These are phyloP conservation scores for Stagonosporopsis tanaceti DNA, from an alignment of 2,329 filamentous ascomycete genomes.

Conservation along the genomic window DNA sequence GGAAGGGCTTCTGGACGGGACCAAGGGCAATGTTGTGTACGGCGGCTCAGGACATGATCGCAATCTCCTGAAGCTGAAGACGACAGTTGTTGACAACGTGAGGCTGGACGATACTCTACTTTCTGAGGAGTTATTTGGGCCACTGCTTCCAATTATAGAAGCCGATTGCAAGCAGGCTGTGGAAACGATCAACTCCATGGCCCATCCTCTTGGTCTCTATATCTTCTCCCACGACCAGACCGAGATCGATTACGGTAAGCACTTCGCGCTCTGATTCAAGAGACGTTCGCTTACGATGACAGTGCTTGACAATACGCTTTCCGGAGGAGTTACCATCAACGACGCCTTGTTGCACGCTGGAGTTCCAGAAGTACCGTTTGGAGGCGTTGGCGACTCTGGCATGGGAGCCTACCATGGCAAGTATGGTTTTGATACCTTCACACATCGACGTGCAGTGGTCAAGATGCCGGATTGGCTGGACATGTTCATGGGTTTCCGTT, in stretches of 20 bases:
- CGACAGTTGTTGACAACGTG: constrained; percentile 1
- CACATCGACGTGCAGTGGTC: background rate
- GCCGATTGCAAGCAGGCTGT: constrained; percentile 1
- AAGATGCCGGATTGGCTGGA: constrained; percentile 3
- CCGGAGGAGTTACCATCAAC: constrained; percentile 6
- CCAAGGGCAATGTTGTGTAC: constrained; percentile 1
- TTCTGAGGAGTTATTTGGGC: constrained; percentile 4
- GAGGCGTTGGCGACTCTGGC: constrained; percentile 1
- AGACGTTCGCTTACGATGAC: background rate
- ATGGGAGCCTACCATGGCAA: constrained; percentile 1
- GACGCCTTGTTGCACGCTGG: constrained; percentile 2
- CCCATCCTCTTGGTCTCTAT: background rate
- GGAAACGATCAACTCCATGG: background rate
- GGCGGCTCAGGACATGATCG: constrained; percentile 5
- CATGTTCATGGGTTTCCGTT: background rate
- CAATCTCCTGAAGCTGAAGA: constrained; percentile 6
- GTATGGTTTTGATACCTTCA: background rate
- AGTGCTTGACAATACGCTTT: constrained; percentile 7
- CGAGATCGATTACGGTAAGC: constrained; percentile 7
- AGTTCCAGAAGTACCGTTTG: constrained; percentile 3
- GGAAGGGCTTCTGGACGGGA: background rate
- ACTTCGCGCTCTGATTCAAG: background rate
- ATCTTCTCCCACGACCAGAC: constrained; percentile 5
- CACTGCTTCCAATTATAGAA: constrained; percentile 1
- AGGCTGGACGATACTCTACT: background rate